Evolutionary conservation across 257 asterid species (phyloP).

Genomic region (Pogostemon cablin): DNA sequence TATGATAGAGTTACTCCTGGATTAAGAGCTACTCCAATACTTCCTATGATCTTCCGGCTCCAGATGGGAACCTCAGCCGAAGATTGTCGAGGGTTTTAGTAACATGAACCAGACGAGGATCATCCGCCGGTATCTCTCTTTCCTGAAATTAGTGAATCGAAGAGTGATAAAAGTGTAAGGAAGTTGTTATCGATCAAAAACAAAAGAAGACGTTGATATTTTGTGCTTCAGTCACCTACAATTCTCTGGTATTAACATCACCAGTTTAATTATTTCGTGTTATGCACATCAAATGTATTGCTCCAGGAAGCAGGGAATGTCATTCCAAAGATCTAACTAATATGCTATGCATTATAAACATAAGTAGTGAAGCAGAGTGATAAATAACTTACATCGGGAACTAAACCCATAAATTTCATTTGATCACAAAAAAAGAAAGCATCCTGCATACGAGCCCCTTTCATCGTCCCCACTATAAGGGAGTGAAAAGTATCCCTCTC

Average conservation of each 20-base stretch:
- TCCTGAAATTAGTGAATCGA: slow-evolving; percentile 48
- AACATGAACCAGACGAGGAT: slow-evolving; percentile 69
- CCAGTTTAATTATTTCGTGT: slow-evolving; percentile 1
- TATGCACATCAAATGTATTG: neutral
- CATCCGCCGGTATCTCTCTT: slow-evolving; percentile 86
- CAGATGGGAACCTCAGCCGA: slow-evolving; percentile 45
- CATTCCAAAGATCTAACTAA: neutral
- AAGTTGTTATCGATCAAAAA: neutral
- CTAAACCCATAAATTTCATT: slow-evolving; percentile 88
- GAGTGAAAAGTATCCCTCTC: slow-evolving; percentile 94
- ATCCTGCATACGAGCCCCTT: slow-evolving; percentile 86
- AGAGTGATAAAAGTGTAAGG: neutral
- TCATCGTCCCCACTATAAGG: slow-evolving; percentile 88
- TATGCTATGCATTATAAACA: slow-evolving; percentile 17
- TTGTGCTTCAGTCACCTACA: too few species aligned
- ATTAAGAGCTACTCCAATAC: slow-evolving; percentile 17
- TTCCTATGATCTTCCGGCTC: slow-evolving; percentile 46
- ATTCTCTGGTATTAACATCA: slow-evolving; percentile 3
- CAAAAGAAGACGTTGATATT: neutral
- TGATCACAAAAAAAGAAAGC: slow-evolving; percentile 86
- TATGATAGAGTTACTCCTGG: slow-evolving; percentile 11
- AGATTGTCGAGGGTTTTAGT: slow-evolving; percentile 44
- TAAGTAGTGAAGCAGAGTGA: slow-evolving; percentile 7
- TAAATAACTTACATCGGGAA: slow-evolving; percentile 79
- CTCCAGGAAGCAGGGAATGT: slow-evolving; percentile 8